Base-by-base conservation (phyloP, 371 early-diverging fungal species). In the Encephalitozoon romaleae region DNA sequence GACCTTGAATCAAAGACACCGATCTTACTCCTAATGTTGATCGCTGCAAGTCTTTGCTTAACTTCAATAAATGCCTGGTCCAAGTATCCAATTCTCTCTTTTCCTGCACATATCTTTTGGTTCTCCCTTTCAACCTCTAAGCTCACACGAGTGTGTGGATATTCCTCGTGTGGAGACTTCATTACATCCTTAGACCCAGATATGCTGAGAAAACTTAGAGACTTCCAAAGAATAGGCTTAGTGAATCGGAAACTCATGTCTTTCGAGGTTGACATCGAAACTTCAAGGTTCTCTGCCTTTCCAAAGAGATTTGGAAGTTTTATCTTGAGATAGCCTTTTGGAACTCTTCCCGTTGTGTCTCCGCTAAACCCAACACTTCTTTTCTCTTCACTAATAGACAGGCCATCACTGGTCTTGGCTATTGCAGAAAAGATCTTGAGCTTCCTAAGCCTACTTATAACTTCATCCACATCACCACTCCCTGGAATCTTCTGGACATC, bases 221-320 rank as follows among this genome's bases (percentile, higher is more conserved):
- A 39, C 41, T 28, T 39, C 21, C 18, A 25, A 11, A 74, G 49
- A 39, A 74, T 42, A 49, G 74, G 74, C 43, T 54, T 74, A 38
- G 74, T 23, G 21, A 74, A 53, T 21, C 18, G 23, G 25, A 74
- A 12, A 9, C 66, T 30, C 26, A 59, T 54, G 42, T 66, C 66
- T 38, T 49, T 64, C 11, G 52, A 28, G 55, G 67, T 49, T 1
- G 43, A 59, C 9, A 74, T 11, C 2, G 41, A 59, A 11, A 67
- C 43, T 45, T 74, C 52, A 15, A 74, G 32, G 32, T 66, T 67
- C 41, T 74, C 74, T 28, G 51, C 74, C n/a, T 25, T 21, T 21
- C 74, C 67, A 42, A 74, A 43, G 2, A 74, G 41, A 34, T 74
- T 74, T 12, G 74, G 74, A 26, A 74, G 39, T n/a, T 25, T 74